phyloP scores from a whole-genome alignment of 2,329 filamentous ascomycete species.

The Aurifilum marmelostoma region DNA sequence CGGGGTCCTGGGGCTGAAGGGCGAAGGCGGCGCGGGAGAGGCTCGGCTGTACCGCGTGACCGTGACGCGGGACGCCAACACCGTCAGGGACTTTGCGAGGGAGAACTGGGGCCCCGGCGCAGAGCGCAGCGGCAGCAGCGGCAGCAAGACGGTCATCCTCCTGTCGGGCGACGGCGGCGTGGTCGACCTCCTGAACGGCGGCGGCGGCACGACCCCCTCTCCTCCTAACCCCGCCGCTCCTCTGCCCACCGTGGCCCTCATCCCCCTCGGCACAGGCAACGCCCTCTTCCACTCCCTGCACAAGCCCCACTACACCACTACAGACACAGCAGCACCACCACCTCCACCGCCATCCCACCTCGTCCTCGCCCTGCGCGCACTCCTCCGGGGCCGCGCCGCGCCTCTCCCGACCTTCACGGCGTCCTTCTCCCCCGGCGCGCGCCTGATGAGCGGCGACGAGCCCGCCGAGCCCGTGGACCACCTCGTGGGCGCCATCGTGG shows the following conservation, averaged over 20 bases:
- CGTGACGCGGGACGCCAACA: constrained; percentile 65
- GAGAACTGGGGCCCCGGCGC: constrained; percentile 45
- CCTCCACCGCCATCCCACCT: constrained; percentile 44
- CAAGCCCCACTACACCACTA: constrained; percentile 61
- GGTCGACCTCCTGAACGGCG: constrained; percentile 78
- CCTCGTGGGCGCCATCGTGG: constrained; percentile 79
- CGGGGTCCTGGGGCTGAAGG: constrained; percentile 44
- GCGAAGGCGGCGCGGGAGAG: constrained; percentile 9
- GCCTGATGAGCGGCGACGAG: constrained; percentile 41
- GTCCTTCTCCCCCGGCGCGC: constrained; percentile 62
- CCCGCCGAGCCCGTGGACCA: constrained; percentile 36
- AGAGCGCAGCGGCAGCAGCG: constrained; percentile 39
- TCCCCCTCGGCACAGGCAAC: constrained; percentile 69
- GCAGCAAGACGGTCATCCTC: constrained; percentile 67
- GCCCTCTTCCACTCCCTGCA: constrained; percentile 66
- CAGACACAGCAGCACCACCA: constrained; percentile 31
- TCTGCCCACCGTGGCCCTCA: constrained; percentile 52
- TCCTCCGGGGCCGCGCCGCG: constrained; percentile 60
- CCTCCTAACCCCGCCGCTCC: constrained; percentile 24
- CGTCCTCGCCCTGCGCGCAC: constrained; percentile 50
- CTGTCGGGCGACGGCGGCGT: constrained; percentile 88
- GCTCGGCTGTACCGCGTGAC: constrained; percentile 53
- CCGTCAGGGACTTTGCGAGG: constrained; percentile 65
- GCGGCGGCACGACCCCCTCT: too few species aligned
- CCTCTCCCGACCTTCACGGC: constrained; percentile 66